Base-by-base conservation (phyloP, 306 rosid species). In the Adenanthera pavonina region DNA sequence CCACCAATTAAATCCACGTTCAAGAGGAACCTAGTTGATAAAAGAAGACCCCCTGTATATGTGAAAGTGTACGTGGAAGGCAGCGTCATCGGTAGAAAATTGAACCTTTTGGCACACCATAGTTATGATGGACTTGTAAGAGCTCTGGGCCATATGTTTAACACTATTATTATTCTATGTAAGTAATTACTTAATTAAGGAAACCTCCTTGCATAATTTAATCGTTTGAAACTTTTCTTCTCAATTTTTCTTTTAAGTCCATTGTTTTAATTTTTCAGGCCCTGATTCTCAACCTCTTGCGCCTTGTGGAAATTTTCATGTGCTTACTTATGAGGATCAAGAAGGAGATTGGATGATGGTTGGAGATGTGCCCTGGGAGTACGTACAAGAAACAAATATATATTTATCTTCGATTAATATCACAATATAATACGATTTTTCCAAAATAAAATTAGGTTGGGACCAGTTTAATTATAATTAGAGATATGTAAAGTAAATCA, bases 61-160 rank as follows among this genome's bases (percentile, higher is more conserved):
- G 84, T 87, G 4, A 87, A 84, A 61, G 86, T 87, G 12, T 84
- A 87, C 34, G 82, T 81, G 86, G 88, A 87, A 79, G 88, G 90
- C 20, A 87, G 79, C 9, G 86, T 84, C 33, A 84, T 87, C 2
- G 90, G 90, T 20, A 82, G 90, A 76, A 87, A 87, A 76, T 25
- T 87, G 7, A 87, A 84, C 79, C 80, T 87, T 13, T 30, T 84
- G 80, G 88, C 79, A 70, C 80, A 87, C 67, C 64, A 84, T 35
- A 52, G 61, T 72, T 87, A 87, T 76, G 84, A 87, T 79, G 88
- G 78, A 62, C 90, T 87, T 35, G 79, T 84, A 6, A 79, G 72
- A 71, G 60, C 82, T 70, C 84, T 87, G 61, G 80, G 80, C 68
- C 86, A 78, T 33, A 84, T 87, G 90, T 87, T 84, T 54, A 78